A percentile compares a stretch with the other conserved stretches of the same genome.
Evolutionary conservation across 345 rosid species (phyloP).

Genomic region (Eucalyptus camaldulensis): DNA sequence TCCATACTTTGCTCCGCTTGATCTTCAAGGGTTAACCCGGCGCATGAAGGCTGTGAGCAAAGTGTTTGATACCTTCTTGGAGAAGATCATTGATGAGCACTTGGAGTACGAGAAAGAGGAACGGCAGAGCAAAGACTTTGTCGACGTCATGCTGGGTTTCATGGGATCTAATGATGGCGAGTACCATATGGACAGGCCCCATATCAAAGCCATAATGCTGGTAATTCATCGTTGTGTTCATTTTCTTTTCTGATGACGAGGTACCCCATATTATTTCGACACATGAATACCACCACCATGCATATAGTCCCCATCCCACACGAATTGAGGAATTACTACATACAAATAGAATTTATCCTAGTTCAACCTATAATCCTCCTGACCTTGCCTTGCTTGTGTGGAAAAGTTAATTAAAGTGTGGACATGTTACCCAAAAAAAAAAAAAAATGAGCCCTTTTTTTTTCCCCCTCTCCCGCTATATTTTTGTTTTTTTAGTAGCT

Average conservation of each 20-base stretch:
- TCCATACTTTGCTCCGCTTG: conserved; percentile 13
- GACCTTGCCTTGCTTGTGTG: background rate
- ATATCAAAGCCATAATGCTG: conserved; percentile 7
- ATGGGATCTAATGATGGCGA: conserved; percentile 7
- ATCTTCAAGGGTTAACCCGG: conserved; percentile 22
- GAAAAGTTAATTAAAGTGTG: background rate
- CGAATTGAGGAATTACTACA: background rate
- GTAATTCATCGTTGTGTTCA: background rate
- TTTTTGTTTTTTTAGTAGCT: background rate
- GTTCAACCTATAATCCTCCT: background rate
- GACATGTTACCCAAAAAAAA: background rate
- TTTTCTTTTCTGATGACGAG: background rate
- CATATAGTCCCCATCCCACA: background rate
- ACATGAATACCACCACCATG: background rate
- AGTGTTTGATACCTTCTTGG: conserved; percentile 20
- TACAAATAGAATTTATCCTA: background rate
- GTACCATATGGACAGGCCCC: background rate
- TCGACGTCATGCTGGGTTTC: conserved; percentile 7
- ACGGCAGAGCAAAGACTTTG: conserved; percentile 6
- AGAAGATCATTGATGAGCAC: conserved; percentile 25
- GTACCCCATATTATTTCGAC: background rate
- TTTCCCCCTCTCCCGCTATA: background rate
- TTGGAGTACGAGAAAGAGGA: background rate
- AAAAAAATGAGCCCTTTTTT: background rate
- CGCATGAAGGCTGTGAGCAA: conserved; percentile 5